Conservation (phyloP, 2,329 filamentous ascomycete species). For the Fonsecaea erecta region DNA sequence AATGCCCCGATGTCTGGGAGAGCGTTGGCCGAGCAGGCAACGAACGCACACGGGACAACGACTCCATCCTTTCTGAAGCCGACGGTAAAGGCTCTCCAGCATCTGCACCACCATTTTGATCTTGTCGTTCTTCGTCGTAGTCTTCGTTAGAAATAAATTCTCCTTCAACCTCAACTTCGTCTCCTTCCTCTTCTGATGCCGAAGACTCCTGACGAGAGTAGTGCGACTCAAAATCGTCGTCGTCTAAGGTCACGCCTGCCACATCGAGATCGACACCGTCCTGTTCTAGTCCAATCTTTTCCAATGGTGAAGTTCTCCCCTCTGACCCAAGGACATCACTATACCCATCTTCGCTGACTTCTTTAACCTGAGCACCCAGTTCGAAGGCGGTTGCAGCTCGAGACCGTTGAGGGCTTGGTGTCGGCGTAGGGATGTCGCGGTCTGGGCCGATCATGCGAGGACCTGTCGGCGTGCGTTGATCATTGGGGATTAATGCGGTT, state of each 20-base stretch:
- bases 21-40: slow-evolving; percentile 26
- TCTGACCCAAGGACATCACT: background rate
- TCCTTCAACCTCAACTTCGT: slow-evolving; percentile 27
- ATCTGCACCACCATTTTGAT: slow-evolving; percentile 27
- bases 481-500: slow-evolving; percentile 25
- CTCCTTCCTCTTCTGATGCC: slow-evolving; percentile 39
- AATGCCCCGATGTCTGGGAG: slow-evolving; percentile 3
- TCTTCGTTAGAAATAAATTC: background rate
- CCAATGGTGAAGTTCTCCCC: background rate
- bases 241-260: slow-evolving; percentile 40
- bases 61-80: slow-evolving; percentile 19
- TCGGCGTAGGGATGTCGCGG: slow-evolving; percentile 23
- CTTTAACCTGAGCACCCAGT: slow-evolving; percentile 21
- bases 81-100: slow-evolving; percentile 15
- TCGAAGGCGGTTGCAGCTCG: slow-evolving; percentile 28
- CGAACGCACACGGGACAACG: slow-evolving; percentile 27
- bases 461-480: slow-evolving; percentile 32
- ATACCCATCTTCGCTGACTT: slow-evolving; percentile 19
- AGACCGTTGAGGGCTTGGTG: slow-evolving; percentile 14
- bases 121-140: slow-evolving; percentile 19
- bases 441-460: slow-evolving; percentile 28
- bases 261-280: slow-evolving; percentile 24
- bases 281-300: slow-evolving; percentile 8
- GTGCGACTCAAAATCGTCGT: slow-evolving; percentile 53
- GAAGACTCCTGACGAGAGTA: slow-evolving; percentile 50